A percentile compares a stretch with the other conserved stretches of the same genome.
Evolutionary conservation across 805 yeast genomes (phyloP).

Genomic region (Clavispora asparagi): DNA sequence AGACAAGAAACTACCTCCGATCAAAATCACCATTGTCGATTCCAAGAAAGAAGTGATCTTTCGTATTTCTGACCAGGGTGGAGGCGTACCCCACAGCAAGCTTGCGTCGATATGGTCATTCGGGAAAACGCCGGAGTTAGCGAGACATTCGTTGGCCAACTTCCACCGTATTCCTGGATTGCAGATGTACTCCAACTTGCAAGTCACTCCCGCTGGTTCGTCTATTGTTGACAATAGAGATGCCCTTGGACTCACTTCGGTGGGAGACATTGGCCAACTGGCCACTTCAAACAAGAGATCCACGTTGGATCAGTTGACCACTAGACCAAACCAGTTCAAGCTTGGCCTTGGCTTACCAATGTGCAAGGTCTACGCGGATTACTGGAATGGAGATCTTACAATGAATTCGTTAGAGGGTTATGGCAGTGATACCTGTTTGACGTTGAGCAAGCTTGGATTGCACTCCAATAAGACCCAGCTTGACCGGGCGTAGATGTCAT

Average conservation of each 20-base stretch:
- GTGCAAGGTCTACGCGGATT: slow-evolving; percentile 90
- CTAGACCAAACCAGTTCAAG: slow-evolving; percentile 69
- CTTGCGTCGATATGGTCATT: slow-evolving; percentile 79
- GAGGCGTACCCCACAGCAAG: slow-evolving; percentile 65
- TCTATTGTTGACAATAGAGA: slow-evolving; percentile 24
- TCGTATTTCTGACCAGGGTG: slow-evolving; percentile 85
- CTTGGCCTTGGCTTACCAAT: slow-evolving; percentile 88
- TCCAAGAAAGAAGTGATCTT: slow-evolving; percentile 64
- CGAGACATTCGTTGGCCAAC: slow-evolving; percentile 53
- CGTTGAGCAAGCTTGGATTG: slow-evolving; percentile 72
- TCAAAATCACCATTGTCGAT: slow-evolving; percentile 69
- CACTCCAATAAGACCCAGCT: slow-evolving; percentile 58
- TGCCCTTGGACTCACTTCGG: slow-evolving; percentile 36
- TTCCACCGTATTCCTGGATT: slow-evolving; percentile 70
- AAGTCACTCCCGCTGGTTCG: slow-evolving; percentile 38
- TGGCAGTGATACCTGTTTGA: slow-evolving; percentile 84
- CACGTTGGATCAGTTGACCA: slow-evolving; percentile 59
- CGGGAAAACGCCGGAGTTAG: slow-evolving; percentile 61
- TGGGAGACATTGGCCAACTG: slow-evolving; percentile 31
- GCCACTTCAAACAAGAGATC: slow-evolving; percentile 32
- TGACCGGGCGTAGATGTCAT: slow-evolving; percentile 53
- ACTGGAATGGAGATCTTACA: slow-evolving; percentile 90
- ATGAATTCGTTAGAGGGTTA: slow-evolving; percentile 84
- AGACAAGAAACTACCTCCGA: slow-evolving; percentile 53
- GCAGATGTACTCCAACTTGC: slow-evolving; percentile 36